Evolutionary conservation across 1,139 yeast genomes (phyloP).

Genomic region (Suhomyces coccinellae): DNA sequence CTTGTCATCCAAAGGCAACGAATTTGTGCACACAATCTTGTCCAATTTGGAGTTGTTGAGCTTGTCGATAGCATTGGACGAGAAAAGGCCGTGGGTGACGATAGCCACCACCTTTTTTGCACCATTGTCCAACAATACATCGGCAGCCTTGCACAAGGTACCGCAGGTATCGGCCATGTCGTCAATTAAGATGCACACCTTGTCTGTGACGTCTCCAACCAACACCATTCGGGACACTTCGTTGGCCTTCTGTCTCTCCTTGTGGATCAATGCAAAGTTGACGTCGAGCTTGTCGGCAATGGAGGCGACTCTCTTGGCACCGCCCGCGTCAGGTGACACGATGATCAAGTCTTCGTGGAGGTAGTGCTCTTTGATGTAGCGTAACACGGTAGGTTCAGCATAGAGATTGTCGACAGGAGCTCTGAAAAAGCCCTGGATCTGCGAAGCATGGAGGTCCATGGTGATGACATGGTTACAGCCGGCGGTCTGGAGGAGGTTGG

Average conservation of each 20-base stretch:
- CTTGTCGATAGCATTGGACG: conserved; percentile 67
- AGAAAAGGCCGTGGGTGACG: conserved; percentile 78
- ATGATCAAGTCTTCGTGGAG: conserved; percentile 53
- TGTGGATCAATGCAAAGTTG: conserved; percentile 78
- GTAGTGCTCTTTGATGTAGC: conserved; percentile 61
- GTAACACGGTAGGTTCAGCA: conserved; percentile 75
- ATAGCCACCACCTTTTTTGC: conserved; percentile 77
- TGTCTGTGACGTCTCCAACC: conserved; percentile 75
- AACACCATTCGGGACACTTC: conserved; percentile 74
- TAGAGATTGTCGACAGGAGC: conserved; percentile 81
- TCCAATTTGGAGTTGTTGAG: conserved; percentile 57
- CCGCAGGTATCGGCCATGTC: conserved; percentile 90
- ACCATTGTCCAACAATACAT: conserved; percentile 56
- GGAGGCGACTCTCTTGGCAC: conserved; percentile 81
- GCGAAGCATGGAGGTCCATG: conserved; percentile 83
- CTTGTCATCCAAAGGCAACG: conserved; percentile 67
- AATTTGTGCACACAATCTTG: conserved; percentile 71
- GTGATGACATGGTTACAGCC: conserved; percentile 83
- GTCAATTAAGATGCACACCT: conserved; percentile 70
- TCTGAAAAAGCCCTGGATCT: conserved; percentile 79
- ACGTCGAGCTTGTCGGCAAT: conserved; percentile 75
- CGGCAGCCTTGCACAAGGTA: conserved; percentile 75
- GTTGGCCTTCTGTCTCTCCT: conserved; percentile 78
- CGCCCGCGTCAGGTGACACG: conserved; percentile 86
- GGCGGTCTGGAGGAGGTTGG: conserved; percentile 73